Evolutionary conservation across 345 rosid species (phyloP), one percentile per base, ranked within the genome.

Genomic region (Linum lewisii): DNA sequence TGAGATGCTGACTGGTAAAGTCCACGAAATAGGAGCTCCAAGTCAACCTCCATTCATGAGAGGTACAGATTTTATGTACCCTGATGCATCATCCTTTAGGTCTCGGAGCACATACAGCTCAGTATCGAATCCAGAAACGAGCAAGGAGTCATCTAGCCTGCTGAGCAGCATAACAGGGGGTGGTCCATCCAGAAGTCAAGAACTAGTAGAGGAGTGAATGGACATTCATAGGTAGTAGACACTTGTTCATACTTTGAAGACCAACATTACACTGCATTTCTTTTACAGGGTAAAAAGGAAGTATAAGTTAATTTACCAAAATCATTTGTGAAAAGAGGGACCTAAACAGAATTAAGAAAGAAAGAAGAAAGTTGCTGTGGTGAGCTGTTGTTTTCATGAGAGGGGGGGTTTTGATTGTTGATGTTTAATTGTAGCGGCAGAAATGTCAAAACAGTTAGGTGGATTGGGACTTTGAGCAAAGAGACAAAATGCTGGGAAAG

Each of bases 1-100:
- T 23, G 21, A 11, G 58, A 74, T 81, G 81, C 56, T 81, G 34
- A 66, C 68, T 1, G 42, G 25, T 6, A 50, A 50, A 51, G 65
- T 38, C 2, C 54, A 54, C 24, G 70, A 67, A 20, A 66, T 81
- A 21, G 71, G 83, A 0, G 6, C 15, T 20, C 86, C 83, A n/a
- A 70, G 24, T 29, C 86, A 78, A 42, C 86, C 86, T 29, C 86
- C 86, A 2, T 81, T 78, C 57, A 20, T 78, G 54, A 78, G 72
- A 47, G 57, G 72, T 13, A 38, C 63, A 23, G 21, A 52, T 52
- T 21, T 64, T 37, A 24, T 63, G 22, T 62, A 62, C 25, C 44
- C 66, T 24, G 70, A 36, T 24, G 54, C 68, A 24, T 74, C 79
- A 24, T 74, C 79, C 25, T 18, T 54, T 11, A 58, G 65, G 52